Base-by-base conservation (phyloP, 345 rosid genomes). In the Raphanus sativus region DNA sequence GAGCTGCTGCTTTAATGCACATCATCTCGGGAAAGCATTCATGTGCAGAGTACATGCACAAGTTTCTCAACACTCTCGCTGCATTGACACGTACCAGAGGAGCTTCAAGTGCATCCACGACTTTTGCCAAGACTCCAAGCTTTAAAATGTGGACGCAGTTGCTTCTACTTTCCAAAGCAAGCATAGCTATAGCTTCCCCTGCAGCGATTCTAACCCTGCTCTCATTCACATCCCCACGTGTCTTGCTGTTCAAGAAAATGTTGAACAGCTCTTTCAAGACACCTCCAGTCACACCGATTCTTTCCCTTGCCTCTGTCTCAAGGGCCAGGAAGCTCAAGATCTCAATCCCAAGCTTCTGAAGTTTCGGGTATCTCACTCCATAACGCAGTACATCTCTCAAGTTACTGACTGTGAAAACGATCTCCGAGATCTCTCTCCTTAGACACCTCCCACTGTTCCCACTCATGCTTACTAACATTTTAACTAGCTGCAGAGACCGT, bases 161-260 rank as follows among this genome's bases (percentile, higher is more conserved):
- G 12, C 75, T 73, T 80, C 61, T 86, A 76, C 97, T 91, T 75
- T 90, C 98, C 58, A 89, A 80, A 40, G 88, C 89, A 76, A 94
- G 79, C 97, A 94, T 89, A 10, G 90, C 92, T 61, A 94, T 80
- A 11, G 98, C 96, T 80, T 89, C 96, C 17, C 98, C 98, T 24
- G 96, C 93, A 1, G 91, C 96, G 55, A 74, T 77, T 40, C 91
- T 83, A 24, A 85, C 94, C n/a, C 72, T 77, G 3, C 21, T 56
- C 52, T 64, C 81, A 63, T 83, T 83, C 67, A 60, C 88, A 73
- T 59, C 65, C 29, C 66, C 85, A 1, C 80, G 77, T n/a, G 54
- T 66, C 29, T 73, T 75, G 5, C 83, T 77, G 24, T 80, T 69
- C 74, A 90, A 86, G 84, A 94, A 91, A 70, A 94, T 89, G 73